A percentile compares a stretch with the other conserved stretches of the same genome.
Evolutionary conservation across 371 early-diverging fungal species (phyloP).

Genomic region (Apophysomyces trapeziformis): DNA sequence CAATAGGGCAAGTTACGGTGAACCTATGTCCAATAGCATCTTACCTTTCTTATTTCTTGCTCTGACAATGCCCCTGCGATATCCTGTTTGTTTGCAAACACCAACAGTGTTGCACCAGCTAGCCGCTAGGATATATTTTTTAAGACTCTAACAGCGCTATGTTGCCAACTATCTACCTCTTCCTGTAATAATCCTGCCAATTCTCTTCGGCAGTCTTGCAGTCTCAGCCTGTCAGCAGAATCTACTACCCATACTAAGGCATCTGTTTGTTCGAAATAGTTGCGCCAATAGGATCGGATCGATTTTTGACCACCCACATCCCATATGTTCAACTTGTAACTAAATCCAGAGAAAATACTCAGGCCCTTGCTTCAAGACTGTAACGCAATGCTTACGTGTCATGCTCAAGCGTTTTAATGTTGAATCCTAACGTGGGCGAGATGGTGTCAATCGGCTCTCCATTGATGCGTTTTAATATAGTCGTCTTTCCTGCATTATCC

Average conservation of each 20-base stretch:
- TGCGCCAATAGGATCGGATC: slow-evolving; percentile 98
- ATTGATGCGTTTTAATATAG: slow-evolving; percentile 94
- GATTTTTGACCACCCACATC: slow-evolving; percentile 99
- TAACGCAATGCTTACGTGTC: slow-evolving; percentile 53
- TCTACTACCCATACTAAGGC: slow-evolving; percentile 99
- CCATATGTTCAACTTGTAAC: slow-evolving; percentile 46
- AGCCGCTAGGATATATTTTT: slow-evolving; percentile 54
- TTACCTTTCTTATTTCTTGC: slow-evolving; percentile 74
- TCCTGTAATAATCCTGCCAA: slow-evolving; percentile 80
- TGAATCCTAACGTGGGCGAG: slow-evolving; percentile 97
- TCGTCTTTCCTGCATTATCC: slow-evolving; percentile 99
- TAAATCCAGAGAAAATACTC: slow-evolving; percentile 3
- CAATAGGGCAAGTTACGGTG: not conserved
- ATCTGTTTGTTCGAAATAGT: slow-evolving; percentile 99
- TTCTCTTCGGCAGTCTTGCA: slow-evolving; percentile 84
- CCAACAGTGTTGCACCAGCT: slow-evolving; percentile 90
- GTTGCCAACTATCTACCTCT: slow-evolving; percentile 63
- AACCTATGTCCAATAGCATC: not conserved
- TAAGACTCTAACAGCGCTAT: not conserved
- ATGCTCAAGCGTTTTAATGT: slow-evolving; percentile 92
- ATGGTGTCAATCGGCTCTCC: slow-evolving; percentile 91
- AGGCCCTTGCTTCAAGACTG: not conserved
- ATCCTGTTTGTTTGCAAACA: slow-evolving; percentile 98
- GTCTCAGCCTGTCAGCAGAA: slow-evolving; percentile 83
- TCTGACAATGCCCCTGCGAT: slow-evolving; percentile 79